Evolutionary conservation across 495 filamentous ascomycete species (phyloP).

Genomic region (Lasiosphaeria hispida): DNA sequence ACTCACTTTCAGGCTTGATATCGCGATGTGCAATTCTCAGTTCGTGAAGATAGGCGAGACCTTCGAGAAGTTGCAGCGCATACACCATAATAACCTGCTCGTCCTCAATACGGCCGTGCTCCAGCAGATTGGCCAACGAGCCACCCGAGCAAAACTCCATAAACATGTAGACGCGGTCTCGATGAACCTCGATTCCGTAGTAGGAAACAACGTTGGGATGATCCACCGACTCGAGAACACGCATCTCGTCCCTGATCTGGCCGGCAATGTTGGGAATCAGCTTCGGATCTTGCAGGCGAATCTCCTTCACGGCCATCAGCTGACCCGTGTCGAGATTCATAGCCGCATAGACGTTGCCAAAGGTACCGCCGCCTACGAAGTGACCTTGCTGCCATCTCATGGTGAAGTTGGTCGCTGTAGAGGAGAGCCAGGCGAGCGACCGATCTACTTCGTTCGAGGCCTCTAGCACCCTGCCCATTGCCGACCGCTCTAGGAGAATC

Average conservation of each 20-base stretch:
- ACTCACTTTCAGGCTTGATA: constrained; percentile 95
- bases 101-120: constrained; percentile 96
- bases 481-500: constrained; percentile 82
- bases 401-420: constrained; percentile 89
- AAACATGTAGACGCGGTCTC: constrained; percentile 98
- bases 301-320: constrained; percentile 98
- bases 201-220: constrained; percentile 98
- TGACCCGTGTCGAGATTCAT: constrained; percentile 96
- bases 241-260: constrained; percentile 96
- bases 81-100: constrained; percentile 99
- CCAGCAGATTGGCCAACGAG: constrained; percentile 83
- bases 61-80: constrained; percentile 91
- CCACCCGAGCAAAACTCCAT: constrained; percentile 99
- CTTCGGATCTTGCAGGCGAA: constrained; percentile 93
- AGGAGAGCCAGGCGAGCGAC: constrained; percentile 87
- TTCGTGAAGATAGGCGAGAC: constrained; percentile 91
- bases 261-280: constrained; percentile 88
- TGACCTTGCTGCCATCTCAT: constrained; percentile 97
- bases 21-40: constrained; percentile 89
- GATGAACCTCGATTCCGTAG: constrained; percentile 95
- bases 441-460: constrained; percentile 93
- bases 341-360: constrained; percentile 93
- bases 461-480: constrained; percentile 85
- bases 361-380: constrained; percentile 94
- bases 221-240: constrained; percentile 87